Conservation (phyloP, 2,329 filamentous ascomycete genomes). For the Colletotrichum melonis region DNA sequence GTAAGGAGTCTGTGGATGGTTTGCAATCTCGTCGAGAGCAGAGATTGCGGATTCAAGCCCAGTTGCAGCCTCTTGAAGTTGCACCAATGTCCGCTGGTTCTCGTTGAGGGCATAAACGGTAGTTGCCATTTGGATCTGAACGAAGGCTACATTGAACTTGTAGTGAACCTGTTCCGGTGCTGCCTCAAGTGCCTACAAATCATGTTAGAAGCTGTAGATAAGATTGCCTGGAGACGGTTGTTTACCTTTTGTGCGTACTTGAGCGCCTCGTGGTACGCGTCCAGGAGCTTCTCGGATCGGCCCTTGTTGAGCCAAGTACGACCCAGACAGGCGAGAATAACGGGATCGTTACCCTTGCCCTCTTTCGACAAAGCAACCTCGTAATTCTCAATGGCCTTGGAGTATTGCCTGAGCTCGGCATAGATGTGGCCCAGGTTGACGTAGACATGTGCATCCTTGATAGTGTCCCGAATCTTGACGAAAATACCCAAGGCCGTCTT, state of each 20-base stretch:
- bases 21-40: slow-evolving; percentile 71
- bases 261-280: slow-evolving; percentile 67
- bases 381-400: slow-evolving; percentile 94
- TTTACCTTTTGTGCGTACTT: slow-evolving; percentile 72
- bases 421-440: slow-evolving; percentile 96
- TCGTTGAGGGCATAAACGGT: slow-evolving; percentile 81
- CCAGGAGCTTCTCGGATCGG: slow-evolving; percentile 69
- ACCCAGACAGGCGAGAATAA: slow-evolving; percentile 86
- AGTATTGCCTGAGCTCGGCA: slow-evolving; percentile 88
- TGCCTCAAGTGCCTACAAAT: slow-evolving; percentile 74
- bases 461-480: slow-evolving; percentile 87
- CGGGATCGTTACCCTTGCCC: slow-evolving; percentile 77
- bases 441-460: slow-evolving; percentile 89
- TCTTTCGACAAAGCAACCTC: slow-evolving; percentile 86
- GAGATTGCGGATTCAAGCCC: slow-evolving; percentile 90
- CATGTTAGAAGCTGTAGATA: slow-evolving; percentile 39
- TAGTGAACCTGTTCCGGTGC: slow-evolving; percentile 89
- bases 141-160: slow-evolving; percentile 98
- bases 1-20: slow-evolving; percentile 80
- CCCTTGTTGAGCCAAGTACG: slow-evolving; percentile 89
- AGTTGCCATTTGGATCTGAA: slow-evolving; percentile 93
- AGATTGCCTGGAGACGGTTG: neutral
- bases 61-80: slow-evolving; percentile 82
- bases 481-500: slow-evolving; percentile 87
- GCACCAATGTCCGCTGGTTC: slow-evolving; percentile 79